Conservation (phyloP, 2,329 filamentous ascomycete species). For the Rhynchosporium secalis region DNA sequence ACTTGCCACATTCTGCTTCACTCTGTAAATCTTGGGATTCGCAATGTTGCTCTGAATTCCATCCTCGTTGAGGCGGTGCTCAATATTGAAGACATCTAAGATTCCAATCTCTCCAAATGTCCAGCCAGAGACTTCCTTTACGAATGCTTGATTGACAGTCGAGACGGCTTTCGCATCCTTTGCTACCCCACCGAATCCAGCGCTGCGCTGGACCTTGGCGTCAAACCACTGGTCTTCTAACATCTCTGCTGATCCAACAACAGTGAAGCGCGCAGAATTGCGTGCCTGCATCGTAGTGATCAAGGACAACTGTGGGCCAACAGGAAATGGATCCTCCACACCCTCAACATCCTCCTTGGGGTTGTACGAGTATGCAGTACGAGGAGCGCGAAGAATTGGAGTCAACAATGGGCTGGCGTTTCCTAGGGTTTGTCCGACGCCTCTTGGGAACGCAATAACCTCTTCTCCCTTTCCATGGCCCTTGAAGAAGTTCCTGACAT, state of each 20-base stretch:
- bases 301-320: slow-evolving; percentile 78
- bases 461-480: slow-evolving; percentile 53
- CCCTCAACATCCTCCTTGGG: slow-evolving; percentile 76
- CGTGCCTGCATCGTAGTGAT: slow-evolving; percentile 87
- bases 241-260: slow-evolving; percentile 84
- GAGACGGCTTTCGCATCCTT: slow-evolving; percentile 54
- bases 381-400: slow-evolving; percentile 78
- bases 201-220: slow-evolving; percentile 63
- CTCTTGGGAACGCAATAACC: slow-evolving; percentile 77
- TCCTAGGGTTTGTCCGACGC: slow-evolving; percentile 80
- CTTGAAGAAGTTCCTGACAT: slow-evolving; percentile 75
- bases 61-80: slow-evolving; percentile 69
- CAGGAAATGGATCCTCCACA: slow-evolving; percentile 81
- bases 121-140: slow-evolving; percentile 85
- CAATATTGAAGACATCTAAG: slow-evolving; percentile 76
- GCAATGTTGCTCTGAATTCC: slow-evolving; percentile 52
- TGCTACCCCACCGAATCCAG: slow-evolving; percentile 45
- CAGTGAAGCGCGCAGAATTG: slow-evolving; percentile 86
- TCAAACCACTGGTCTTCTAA: slow-evolving; percentile 88
- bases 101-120: slow-evolving; percentile 94
- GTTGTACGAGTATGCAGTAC: slow-evolving; percentile 91
- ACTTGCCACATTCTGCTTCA: slow-evolving; percentile 96
- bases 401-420: slow-evolving; percentile 71
- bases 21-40: slow-evolving; percentile 88
- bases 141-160: slow-evolving; percentile 82